Base-by-base conservation (phyloP, 192 early-diverging fungal genomes). In the Coemansia sp. region DNA sequence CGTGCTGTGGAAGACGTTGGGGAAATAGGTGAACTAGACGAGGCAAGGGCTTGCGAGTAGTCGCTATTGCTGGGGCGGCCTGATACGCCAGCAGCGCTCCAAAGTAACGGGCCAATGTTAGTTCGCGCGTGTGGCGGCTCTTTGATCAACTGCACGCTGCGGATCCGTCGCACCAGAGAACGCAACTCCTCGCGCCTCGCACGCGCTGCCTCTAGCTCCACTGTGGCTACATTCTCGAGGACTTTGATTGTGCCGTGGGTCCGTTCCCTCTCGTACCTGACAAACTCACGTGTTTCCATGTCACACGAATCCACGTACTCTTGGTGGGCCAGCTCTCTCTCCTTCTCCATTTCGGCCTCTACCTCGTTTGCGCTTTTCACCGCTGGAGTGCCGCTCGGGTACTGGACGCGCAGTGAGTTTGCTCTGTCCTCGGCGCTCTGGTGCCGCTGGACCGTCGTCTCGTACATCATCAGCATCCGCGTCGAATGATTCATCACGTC, bases 351-450 rank as follows among this genome's bases (percentile, higher is more conserved):
- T 57, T 75, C 63, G 34, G 61, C 69, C 40, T 81, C 78, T 15
- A 72, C 63, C 66, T 81, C 78, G 57, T 81, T 81, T 22, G 78
- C 78, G 36, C 71, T 66, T 53, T 73, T 75, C 22, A 81, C 78
- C 9, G 78, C 71, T 14, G 73, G 67, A 55, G 73, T 75, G 48
- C 66, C 78, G 61, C 78, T 81, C 36, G 78, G 73, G 33, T 81
- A 81, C 61, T 73, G 73, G 15, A 81, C 57, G 22, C 78, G 78
- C 33, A 75, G 40, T 49, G 50, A 42, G 45, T 81, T 81, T 20
- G 78, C 78, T 10, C 46, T 66, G 23, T 68, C 22, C 11, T 66
- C 66, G 42, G 66, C 48, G 5, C 54, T 43, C 61, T 69, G 78
- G 63, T 81, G 58, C 63, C 55, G 62, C 65, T 75, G 70, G 63